Conservation (phyloP, 1,139 yeast species). For the Taphrina communis region DNA sequence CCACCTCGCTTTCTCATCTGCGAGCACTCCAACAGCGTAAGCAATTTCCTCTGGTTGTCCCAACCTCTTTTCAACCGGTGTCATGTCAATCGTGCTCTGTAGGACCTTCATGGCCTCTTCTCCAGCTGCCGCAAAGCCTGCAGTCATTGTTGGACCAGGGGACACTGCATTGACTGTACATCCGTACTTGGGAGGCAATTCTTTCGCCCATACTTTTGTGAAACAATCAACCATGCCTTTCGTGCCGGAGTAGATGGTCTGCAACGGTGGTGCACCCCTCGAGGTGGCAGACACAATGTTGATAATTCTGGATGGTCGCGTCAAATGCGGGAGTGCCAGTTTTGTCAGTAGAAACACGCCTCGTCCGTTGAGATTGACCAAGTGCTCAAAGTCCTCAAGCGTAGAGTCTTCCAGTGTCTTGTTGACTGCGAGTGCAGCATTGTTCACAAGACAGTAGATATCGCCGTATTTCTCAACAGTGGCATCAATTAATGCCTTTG, state of each 20-base stretch:
- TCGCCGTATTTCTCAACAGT: background rate
- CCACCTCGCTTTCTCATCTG: background rate
- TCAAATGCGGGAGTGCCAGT: background rate
- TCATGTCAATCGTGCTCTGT: constrained; percentile 4
- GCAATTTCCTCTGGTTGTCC: constrained; percentile 16
- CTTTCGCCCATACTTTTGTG: constrained; percentile 9
- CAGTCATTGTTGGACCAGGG: constrained; percentile 2
- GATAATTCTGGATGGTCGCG: constrained; percentile 2
- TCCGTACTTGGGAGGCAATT: background rate
- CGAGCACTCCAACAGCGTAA: constrained; percentile 1
- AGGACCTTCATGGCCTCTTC: constrained; percentile 6
- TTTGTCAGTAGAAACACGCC: constrained; percentile 1
- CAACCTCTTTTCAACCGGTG: constrained; percentile 2
- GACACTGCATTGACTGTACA: constrained; percentile 11
- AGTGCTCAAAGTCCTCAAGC: background rate
- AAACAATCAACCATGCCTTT: constrained; percentile 8
- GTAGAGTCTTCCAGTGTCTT: background rate
- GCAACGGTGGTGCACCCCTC: constrained; percentile 2
- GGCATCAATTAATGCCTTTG: constrained; percentile 2
- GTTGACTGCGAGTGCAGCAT: constrained; percentile 1
- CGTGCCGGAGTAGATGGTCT: constrained; percentile 2
- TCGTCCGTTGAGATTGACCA: constrained; percentile 5
- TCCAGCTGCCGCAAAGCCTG: constrained; percentile 2
- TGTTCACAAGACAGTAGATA: constrained; percentile 1
- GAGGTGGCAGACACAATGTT: constrained; percentile 7